Evolutionary conservation across 768 basidiomycete genomes (phyloP).

Genomic region (Mrakia hoshinonis): DNA sequence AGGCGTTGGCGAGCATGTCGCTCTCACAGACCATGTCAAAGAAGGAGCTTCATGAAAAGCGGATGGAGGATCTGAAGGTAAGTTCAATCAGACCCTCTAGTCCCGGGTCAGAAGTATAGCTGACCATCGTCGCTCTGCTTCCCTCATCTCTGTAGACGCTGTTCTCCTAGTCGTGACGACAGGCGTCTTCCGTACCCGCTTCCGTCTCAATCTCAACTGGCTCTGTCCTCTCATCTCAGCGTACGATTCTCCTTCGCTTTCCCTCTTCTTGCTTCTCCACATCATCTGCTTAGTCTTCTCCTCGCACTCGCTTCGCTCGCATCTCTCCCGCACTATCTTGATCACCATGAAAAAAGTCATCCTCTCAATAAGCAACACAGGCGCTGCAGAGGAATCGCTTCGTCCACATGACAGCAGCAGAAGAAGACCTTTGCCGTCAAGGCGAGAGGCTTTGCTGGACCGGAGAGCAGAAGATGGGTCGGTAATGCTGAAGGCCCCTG

Average conservation of each 20-base stretch:
- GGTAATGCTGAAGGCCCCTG: too few relatives aligned
- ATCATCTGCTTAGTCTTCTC: too few relatives aligned
- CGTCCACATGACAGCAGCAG: too few relatives aligned
- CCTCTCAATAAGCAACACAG: too few relatives aligned
- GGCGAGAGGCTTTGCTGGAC: too few relatives aligned
- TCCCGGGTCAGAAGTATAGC: background rate
- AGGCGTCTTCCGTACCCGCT: background rate
- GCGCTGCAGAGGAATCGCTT: background rate
- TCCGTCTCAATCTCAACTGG: background rate
- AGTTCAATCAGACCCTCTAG: background rate
- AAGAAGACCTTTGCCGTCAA: too few relatives aligned
- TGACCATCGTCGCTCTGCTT: background rate
- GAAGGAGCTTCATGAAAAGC: constrained; percentile 72
- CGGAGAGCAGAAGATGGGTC: too few relatives aligned
- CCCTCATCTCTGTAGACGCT: background rate
- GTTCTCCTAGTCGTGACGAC: background rate
- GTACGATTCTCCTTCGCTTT: background rate
- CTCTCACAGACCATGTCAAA: constrained; percentile 79
- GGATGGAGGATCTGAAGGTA: constrained; percentile 67
- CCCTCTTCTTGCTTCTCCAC: background rate
- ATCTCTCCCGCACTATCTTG: too few relatives aligned
- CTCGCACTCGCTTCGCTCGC: too few relatives aligned
- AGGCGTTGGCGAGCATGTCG: constrained; percentile 86
- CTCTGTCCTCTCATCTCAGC: background rate
- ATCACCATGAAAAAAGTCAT: too few relatives aligned